Conservation (phyloP, 345 rosid species). For the Salix suchowensis region DNA sequence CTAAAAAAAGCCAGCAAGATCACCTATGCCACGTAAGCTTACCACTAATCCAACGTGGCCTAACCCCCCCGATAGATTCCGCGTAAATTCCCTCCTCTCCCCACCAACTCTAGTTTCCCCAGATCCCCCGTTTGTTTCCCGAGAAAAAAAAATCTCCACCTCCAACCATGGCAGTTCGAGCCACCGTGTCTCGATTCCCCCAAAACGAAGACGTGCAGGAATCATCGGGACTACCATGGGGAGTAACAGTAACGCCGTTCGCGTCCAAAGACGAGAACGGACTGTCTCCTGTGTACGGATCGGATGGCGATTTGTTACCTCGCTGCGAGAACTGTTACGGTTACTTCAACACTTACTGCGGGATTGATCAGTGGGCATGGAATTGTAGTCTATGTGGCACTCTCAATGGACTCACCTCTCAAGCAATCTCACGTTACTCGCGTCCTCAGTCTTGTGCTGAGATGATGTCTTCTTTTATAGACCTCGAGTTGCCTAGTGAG, state of each 20-base stretch:
- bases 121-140: slow-evolving; percentile 11
- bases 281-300: slow-evolving; percentile 69
- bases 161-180: slow-evolving; percentile 69
- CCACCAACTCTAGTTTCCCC: neutral
- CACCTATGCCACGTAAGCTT: neutral
- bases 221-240: slow-evolving; percentile 87
- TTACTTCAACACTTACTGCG: slow-evolving; percentile 90
- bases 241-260: slow-evolving; percentile 82
- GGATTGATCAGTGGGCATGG: slow-evolving; percentile 99
- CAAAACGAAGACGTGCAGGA: slow-evolving; percentile 72
- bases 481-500: slow-evolving; percentile 80
- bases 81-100: neutral
- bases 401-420: slow-evolving; percentile 71
- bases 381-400: slow-evolving; percentile 83
- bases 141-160: neutral
- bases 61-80: slow-evolving; percentile 3
- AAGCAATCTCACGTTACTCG: slow-evolving; percentile 76
- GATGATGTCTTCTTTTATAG: slow-evolving; percentile 88
- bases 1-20: neutral
- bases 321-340: slow-evolving; percentile 92
- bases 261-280: slow-evolving; percentile 81
- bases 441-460: slow-evolving; percentile 72
- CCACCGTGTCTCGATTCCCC: slow-evolving; percentile 80
- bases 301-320: slow-evolving; percentile 73
- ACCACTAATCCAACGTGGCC: slow-evolving; percentile 10